Evolutionary conservation across 164 flowering plant genomes (phyloP).

Genomic region (Euptelea pleiosperma): DNA sequence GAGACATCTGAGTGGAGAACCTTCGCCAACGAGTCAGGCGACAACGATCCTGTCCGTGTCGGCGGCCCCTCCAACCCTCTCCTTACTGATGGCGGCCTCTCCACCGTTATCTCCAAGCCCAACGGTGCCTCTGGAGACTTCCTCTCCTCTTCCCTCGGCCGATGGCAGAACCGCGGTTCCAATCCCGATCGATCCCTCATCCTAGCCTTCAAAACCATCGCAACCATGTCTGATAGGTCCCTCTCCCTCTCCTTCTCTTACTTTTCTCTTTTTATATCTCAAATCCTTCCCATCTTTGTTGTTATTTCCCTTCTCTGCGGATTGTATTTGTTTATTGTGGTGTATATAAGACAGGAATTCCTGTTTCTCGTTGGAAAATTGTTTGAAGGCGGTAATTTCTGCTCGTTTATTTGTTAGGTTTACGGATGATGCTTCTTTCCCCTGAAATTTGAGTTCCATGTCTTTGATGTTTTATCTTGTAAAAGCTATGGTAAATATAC

Average conservation of each 20-base stretch:
- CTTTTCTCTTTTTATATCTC: no score
- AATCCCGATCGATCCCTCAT: constrained; percentile 41
- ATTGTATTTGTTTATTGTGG: no score
- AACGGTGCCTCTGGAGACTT: constrained; percentile 34
- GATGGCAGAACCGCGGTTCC: constrained; percentile 45
- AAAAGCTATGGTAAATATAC: background rate
- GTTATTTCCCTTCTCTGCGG: no score
- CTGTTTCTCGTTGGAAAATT: no score
- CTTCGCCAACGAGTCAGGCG: constrained; percentile 31
- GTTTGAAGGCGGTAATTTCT: no score
- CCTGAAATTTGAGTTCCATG: no score
- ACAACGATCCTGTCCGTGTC: constrained; percentile 33
- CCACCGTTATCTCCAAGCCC: constrained; percentile 43
- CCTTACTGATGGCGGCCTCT: constrained; percentile 32
- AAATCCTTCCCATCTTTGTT: no score
- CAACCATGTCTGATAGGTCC: constrained; percentile 51
- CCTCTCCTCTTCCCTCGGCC: constrained; percentile 37
- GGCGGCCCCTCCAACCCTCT: constrained; percentile 34
- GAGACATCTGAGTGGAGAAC: constrained; percentile 41
- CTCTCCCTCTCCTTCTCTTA: no score
- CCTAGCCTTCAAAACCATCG: constrained; percentile 37
- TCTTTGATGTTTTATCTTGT: no score
- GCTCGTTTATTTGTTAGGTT: no score
- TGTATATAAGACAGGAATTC: no score
- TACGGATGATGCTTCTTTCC: no score